A percentile compares a stretch with the other conserved stretches of the same genome.
These are phyloP conservation scores for Novymonas esmeraldas DNA, from an alignment of 208 protist genomes.

Conservation along the genomic window DNA sequence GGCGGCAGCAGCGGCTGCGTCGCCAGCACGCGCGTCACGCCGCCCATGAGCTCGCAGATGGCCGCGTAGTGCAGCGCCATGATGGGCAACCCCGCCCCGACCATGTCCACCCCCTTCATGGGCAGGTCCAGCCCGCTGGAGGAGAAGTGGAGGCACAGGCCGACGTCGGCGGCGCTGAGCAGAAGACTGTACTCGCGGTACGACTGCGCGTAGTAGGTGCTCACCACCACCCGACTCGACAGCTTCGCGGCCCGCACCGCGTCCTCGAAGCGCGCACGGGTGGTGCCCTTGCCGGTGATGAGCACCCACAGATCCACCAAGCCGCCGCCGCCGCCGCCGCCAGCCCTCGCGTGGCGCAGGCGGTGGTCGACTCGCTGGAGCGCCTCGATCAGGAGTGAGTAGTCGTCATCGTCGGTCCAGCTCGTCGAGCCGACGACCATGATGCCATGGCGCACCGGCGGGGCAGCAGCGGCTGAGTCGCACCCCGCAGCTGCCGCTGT, in stretches of 20 bases:
- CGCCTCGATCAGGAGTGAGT: slow-evolving; percentile 92
- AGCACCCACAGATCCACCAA: slow-evolving; percentile 68
- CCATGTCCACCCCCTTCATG: slow-evolving; percentile 98
- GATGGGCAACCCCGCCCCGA: slow-evolving; percentile 93
- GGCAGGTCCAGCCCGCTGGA: slow-evolving; percentile 96
- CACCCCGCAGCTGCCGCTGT: too few relatives aligned
- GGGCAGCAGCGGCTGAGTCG: too few relatives aligned
- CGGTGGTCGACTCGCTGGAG: slow-evolving; percentile 81
- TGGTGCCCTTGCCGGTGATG: slow-evolving; percentile 77
- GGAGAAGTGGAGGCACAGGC: slow-evolving; percentile 95
- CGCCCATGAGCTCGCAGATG: slow-evolving; percentile 90
- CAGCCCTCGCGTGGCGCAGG: slow-evolving; percentile 36
- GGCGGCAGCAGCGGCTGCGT: slow-evolving; percentile 26
- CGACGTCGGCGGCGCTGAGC: slow-evolving; percentile 91
- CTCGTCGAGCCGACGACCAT: slow-evolving; percentile 94
- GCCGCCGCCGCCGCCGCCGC: not conserved
- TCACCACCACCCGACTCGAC: slow-evolving; percentile 72
- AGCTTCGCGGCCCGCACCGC: slow-evolving; percentile 53
- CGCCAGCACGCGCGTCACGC: slow-evolving; percentile 29
- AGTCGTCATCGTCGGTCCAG: slow-evolving; percentile 98
- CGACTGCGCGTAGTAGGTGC: slow-evolving; percentile 91
- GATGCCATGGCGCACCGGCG: slow-evolving; percentile 42
- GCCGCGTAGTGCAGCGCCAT: slow-evolving; percentile 86
- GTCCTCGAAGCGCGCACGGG: slow-evolving; percentile 67
- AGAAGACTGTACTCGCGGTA: slow-evolving; percentile 94